phyloP scores from a whole-genome alignment of 1,139 yeast species.

The Tardiomyces blankii region DNA sequence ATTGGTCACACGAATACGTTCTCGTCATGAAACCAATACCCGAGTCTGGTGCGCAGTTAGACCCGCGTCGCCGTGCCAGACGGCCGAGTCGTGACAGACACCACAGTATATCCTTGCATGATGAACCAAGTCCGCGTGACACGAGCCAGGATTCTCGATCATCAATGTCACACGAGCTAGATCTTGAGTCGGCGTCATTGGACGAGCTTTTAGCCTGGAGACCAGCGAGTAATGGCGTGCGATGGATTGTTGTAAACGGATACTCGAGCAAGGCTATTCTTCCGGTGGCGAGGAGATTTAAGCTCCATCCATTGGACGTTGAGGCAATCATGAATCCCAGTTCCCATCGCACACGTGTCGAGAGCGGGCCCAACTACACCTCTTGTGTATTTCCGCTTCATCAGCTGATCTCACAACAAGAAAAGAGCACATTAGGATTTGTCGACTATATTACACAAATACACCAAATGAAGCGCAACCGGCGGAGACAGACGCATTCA shows the following conservation, averaged over 20 bases:
- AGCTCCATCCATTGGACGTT: slow-evolving; percentile 38
- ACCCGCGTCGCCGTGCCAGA: no score
- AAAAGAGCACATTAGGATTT: background rate
- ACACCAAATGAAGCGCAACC: background rate
- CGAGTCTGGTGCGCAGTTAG: background rate
- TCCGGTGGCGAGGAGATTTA: slow-evolving; percentile 29
- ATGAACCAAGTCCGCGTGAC: no score
- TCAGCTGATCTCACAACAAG: slow-evolving; percentile 27
- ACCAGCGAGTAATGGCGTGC: slow-evolving; percentile 37
- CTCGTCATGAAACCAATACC: slow-evolving; percentile 24
- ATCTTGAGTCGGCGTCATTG: slow-evolving; percentile 11
- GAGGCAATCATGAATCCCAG: slow-evolving; percentile 46
- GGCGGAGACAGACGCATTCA: background rate
- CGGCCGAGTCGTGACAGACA: no score
- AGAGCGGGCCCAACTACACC: slow-evolving; percentile 36
- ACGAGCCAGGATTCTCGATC: no score
- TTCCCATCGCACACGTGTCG: slow-evolving; percentile 46
- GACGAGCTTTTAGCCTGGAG: slow-evolving; percentile 19
- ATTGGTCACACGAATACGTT: slow-evolving; percentile 30
- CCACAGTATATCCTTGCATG: no score
- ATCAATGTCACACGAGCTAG: background rate
- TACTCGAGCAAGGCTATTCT: slow-evolving; percentile 44
- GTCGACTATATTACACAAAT: background rate
- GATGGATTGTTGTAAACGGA: slow-evolving; percentile 48
- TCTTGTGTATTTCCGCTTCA: slow-evolving; percentile 42